Conservation (phyloP, 2,329 filamentous ascomycete species). For the Didymella pinodella region DNA sequence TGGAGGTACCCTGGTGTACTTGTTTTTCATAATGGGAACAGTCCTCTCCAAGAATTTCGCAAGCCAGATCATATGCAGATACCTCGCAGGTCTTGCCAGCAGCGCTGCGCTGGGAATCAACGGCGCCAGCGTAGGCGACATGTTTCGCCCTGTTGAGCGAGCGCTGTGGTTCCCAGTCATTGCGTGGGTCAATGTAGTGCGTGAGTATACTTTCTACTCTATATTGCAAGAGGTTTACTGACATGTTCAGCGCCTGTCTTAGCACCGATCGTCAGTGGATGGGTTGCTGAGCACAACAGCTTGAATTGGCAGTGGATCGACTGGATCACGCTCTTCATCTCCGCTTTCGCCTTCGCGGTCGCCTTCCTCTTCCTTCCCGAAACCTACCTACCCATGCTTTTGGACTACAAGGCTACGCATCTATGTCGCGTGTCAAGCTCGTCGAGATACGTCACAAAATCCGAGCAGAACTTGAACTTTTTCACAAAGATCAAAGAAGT, state of each 20-base stretch:
- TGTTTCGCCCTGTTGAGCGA: slow-evolving; percentile 13
- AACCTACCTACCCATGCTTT: slow-evolving; percentile 55
- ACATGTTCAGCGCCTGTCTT: slow-evolving; percentile 14
- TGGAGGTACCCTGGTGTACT: background rate
- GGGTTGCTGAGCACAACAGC: background rate
- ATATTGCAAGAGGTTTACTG: background rate
- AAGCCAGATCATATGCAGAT: slow-evolving; percentile 12
- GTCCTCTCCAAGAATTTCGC: slow-evolving; percentile 4
- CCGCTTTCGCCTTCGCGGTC: slow-evolving; percentile 13
- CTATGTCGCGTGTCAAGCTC: slow-evolving; percentile 44
- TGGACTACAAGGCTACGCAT: slow-evolving; percentile 44
- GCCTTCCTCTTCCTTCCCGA: slow-evolving; percentile 55
- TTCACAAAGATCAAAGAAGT: background rate
- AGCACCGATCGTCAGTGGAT: slow-evolving; percentile 15
- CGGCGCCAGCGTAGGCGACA: slow-evolving; percentile 15
- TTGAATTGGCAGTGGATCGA: slow-evolving; percentile 16
- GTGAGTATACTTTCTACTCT: slow-evolving; percentile 1
- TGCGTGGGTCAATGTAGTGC: slow-evolving; percentile 16
- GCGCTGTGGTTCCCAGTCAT: slow-evolving; percentile 18
- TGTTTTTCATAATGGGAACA: slow-evolving; percentile 15
- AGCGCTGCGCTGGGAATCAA: slow-evolving; percentile 17
- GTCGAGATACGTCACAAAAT: slow-evolving; percentile 50
- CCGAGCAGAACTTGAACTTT: slow-evolving; percentile 2
- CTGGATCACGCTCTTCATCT: slow-evolving; percentile 18
- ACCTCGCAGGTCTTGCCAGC: slow-evolving; percentile 15